A percentile compares a stretch with the other conserved stretches of the same genome.
Evolutionary conservation across 768 basidiomycete genomes (phyloP).

Genomic region (Collybia sp.): DNA sequence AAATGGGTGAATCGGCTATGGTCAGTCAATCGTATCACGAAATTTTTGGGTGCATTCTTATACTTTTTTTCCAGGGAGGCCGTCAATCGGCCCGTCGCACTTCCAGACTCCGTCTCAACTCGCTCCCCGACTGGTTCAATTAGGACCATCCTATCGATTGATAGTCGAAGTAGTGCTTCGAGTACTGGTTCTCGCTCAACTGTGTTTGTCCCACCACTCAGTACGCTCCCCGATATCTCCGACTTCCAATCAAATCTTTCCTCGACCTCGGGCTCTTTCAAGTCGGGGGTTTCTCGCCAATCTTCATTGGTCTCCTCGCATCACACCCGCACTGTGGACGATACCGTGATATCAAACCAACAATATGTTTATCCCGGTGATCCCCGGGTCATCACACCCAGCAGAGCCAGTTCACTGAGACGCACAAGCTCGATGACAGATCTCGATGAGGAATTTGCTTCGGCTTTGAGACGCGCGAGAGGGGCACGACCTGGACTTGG

Average conservation of each 20-base stretch:
- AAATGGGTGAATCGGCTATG: constrained; percentile 91
- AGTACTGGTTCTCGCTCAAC: constrained; percentile 65
- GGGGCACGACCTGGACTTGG: constrained; percentile 33
- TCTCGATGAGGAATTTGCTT: constrained; percentile 55
- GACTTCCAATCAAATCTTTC: constrained; percentile 40
- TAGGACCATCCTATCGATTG: constrained; percentile 61
- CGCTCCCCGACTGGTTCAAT: constrained; percentile 57
- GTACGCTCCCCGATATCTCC: constrained; percentile 64
- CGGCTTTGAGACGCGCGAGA: constrained; percentile 39
- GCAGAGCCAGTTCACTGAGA: constrained; percentile 36
- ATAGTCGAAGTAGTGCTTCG: constrained; percentile 35
- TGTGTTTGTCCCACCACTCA: constrained; percentile 73
- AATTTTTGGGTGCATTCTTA: constrained; percentile 2
- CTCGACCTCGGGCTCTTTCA: constrained; percentile 13
- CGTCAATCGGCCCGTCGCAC: constrained; percentile 50
- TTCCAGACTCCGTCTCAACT: constrained; percentile 44
- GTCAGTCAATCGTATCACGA: constrained; percentile 37
- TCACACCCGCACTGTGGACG: constrained; percentile 68
- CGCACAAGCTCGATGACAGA: constrained; percentile 76
- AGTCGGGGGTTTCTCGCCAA: constrained; percentile 27
- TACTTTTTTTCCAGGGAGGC: constrained; percentile 57
- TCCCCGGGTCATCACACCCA: constrained; percentile 66
- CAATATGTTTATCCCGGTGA: constrained; percentile 72
- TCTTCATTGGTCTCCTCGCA: constrained; percentile 52
- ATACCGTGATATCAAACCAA: constrained; percentile 60